A percentile compares a stretch with the other conserved stretches of the same genome.
phyloP scores from a whole-genome alignment of 169 alveolate genomes.

The Toxoplasma gondii region DNA sequence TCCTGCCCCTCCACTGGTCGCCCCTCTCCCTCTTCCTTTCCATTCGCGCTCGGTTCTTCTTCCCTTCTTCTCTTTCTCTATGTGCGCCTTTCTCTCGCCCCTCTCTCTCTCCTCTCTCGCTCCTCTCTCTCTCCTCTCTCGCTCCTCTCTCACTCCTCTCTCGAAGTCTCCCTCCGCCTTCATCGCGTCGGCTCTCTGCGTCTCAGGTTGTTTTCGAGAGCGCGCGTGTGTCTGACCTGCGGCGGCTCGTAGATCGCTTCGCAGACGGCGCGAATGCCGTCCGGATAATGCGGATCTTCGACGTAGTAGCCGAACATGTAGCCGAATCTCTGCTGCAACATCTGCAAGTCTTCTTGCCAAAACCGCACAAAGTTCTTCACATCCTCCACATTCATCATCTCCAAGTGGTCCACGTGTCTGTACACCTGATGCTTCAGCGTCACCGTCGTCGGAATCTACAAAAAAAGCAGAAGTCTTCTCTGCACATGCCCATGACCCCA shows the following conservation, averaged over 20 bases:
- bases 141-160: too few species aligned
- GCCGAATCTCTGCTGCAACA: slow-evolving; percentile 94
- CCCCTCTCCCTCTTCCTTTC: too few species aligned
- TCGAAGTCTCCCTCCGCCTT: too few species aligned
- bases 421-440: slow-evolving; percentile 94
- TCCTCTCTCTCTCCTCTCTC: too few species aligned
- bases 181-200: too few species aligned
- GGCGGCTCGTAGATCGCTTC: slow-evolving; percentile 70
- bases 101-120: too few species aligned
- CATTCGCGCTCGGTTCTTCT: too few species aligned
- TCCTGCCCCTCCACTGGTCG: too few species aligned
- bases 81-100: too few species aligned
- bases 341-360: slow-evolving; percentile 90
- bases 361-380: slow-evolving; percentile 90
- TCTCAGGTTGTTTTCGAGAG: too few species aligned
- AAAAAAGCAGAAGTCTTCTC: background rate
- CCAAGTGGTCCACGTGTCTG: slow-evolving; percentile 98
- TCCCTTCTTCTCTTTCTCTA: too few species aligned
- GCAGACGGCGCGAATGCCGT: slow-evolving; percentile 96
- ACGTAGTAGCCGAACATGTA: slow-evolving; percentile 98
- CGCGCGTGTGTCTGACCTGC: slow-evolving; percentile 66
- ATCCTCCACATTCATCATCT: slow-evolving; percentile 95
- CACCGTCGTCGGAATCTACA: slow-evolving; percentile 93
- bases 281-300: slow-evolving; percentile 95
- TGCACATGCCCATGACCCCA: background rate